phyloP scores from a whole-genome alignment of 768 basidiomycete species.

The Lactarius sp. region DNA sequence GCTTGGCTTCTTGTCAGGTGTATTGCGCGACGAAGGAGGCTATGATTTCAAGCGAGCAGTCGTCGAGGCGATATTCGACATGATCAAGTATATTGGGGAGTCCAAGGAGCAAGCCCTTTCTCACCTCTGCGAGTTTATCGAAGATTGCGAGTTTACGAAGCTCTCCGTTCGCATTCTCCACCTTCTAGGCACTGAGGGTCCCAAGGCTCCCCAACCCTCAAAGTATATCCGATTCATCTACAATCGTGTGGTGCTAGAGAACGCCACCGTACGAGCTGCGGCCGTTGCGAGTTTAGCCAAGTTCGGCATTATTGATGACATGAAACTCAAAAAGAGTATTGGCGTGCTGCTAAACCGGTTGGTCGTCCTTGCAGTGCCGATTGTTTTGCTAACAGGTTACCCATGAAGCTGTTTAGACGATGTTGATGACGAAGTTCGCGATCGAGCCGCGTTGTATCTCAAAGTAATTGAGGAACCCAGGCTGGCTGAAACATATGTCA shows the following conservation, averaged over 20 bases:
- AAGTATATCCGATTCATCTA: slow-evolving; percentile 99
- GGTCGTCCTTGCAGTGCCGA: slow-evolving; percentile 26
- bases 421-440: slow-evolving; percentile 97
- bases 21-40: slow-evolving; percentile 95
- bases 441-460: slow-evolving; percentile 93
- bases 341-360: slow-evolving; percentile 81
- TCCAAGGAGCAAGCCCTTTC: slow-evolving; percentile 97
- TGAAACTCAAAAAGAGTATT: slow-evolving; percentile 76
- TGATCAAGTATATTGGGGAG: slow-evolving; percentile 96
- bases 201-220: slow-evolving; percentile 91
- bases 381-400: slow-evolving; percentile 2
- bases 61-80: slow-evolving; percentile 99
- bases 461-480: slow-evolving; percentile 73
- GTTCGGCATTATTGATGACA: slow-evolving; percentile 86
- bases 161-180: slow-evolving; percentile 96
- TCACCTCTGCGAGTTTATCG: slow-evolving; percentile 98
- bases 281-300: slow-evolving; percentile 94
- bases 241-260: slow-evolving; percentile 97
- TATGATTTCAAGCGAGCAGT: slow-evolving; percentile 99
- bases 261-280: slow-evolving; percentile 94
- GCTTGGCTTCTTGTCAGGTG: slow-evolving; percentile 95
- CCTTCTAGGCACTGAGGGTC: slow-evolving; percentile 92
- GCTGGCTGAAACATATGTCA: slow-evolving; percentile 82
- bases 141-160: slow-evolving; percentile 99
- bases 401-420: slow-evolving; percentile 83